Evolutionary conservation across 2,329 filamentous ascomycete species (phyloP).

Genomic region (Stachybotrys echinatus): DNA sequence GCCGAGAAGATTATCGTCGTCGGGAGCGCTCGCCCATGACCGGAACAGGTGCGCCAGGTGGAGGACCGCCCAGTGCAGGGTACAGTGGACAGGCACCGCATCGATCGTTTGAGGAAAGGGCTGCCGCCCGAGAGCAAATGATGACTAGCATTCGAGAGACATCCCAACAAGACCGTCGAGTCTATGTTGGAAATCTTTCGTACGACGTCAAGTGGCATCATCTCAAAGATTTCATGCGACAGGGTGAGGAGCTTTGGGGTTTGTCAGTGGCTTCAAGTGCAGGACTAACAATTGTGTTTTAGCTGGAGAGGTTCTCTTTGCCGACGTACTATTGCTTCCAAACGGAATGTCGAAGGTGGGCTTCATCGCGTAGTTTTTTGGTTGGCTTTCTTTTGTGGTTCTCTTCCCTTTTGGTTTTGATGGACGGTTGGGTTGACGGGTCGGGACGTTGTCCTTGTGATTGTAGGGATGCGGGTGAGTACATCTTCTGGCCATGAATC

Average conservation of each 20-base stretch:
- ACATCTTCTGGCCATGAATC: neutral
- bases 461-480: slow-evolving; percentile 99
- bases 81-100: slow-evolving; percentile 57
- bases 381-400: slow-evolving; percentile 74
- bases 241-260: slow-evolving; percentile 62
- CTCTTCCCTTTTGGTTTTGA: slow-evolving; percentile 64
- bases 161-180: slow-evolving; percentile 96
- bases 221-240: slow-evolving; percentile 99
- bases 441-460: slow-evolving; percentile 81
- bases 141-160: slow-evolving; percentile 91
- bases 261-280: slow-evolving; percentile 2
- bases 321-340: slow-evolving; percentile 97
- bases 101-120: slow-evolving; percentile 79
- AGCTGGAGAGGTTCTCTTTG: slow-evolving; percentile 99
- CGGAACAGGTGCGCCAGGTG: slow-evolving; percentile 61
- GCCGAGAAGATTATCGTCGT: slow-evolving; percentile 72
- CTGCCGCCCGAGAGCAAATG: slow-evolving; percentile 85
- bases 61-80: slow-evolving; percentile 59
- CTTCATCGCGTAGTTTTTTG: slow-evolving; percentile 82
- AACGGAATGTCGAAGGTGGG: slow-evolving; percentile 99
- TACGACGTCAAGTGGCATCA: slow-evolving; percentile 99
- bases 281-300: slow-evolving; percentile 34
- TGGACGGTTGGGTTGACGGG: slow-evolving; percentile 99
- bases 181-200: slow-evolving; percentile 98
- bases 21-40: slow-evolving; percentile 83